These are phyloP conservation scores for Aspergillus niger DNA, from an alignment of 2,329 filamentous ascomycete species.

Conservation along the genomic window DNA sequence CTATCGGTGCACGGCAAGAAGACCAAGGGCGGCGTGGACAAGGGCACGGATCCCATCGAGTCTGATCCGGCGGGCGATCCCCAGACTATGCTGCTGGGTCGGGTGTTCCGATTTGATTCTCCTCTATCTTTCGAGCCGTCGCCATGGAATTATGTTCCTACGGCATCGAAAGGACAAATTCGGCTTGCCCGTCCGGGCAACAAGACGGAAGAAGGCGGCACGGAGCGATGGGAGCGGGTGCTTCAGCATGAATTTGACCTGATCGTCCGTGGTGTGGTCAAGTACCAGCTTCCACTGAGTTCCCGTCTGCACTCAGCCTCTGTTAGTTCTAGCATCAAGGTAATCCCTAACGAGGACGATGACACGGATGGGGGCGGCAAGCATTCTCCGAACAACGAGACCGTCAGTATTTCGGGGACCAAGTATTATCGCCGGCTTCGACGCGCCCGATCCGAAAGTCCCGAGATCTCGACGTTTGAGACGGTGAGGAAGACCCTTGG, in stretches of 20 bases:
- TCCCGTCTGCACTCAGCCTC: slow-evolving; percentile 56
- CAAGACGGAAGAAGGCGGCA: slow-evolving; percentile 77
- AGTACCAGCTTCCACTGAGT: slow-evolving; percentile 70
- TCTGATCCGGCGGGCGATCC: slow-evolving; percentile 58
- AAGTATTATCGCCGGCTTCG: slow-evolving; percentile 10
- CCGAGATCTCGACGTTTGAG: slow-evolving; percentile 14
- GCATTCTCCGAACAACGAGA: slow-evolving; percentile 30
- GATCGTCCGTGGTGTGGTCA: slow-evolving; percentile 85
- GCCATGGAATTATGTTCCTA: slow-evolving; percentile 73
- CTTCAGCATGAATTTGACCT: slow-evolving; percentile 90
- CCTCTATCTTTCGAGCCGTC: slow-evolving; percentile 87
- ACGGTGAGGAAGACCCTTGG: slow-evolving; percentile 13
- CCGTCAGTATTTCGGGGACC: slow-evolving; percentile 25
- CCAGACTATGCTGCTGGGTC: slow-evolving; percentile 89
- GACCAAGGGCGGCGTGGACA: slow-evolving; percentile 47
- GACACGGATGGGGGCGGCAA: slow-evolving; percentile 21
- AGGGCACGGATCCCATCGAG: slow-evolving; percentile 65
- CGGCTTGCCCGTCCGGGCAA: slow-evolving; percentile 83
- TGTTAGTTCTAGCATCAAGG: slow-evolving; percentile 45
- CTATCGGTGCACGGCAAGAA: slow-evolving; percentile 18
- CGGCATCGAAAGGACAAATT: slow-evolving; percentile 77
- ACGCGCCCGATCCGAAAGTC: slow-evolving; percentile 9
- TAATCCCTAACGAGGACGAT: slow-evolving; percentile 39
- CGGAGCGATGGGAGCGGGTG: slow-evolving; percentile 85
- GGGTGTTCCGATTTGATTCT: slow-evolving; percentile 83